Conservation (phyloP, 2,329 filamentous ascomycete genomes). For the Ceratocystis lukuohia region DNA sequence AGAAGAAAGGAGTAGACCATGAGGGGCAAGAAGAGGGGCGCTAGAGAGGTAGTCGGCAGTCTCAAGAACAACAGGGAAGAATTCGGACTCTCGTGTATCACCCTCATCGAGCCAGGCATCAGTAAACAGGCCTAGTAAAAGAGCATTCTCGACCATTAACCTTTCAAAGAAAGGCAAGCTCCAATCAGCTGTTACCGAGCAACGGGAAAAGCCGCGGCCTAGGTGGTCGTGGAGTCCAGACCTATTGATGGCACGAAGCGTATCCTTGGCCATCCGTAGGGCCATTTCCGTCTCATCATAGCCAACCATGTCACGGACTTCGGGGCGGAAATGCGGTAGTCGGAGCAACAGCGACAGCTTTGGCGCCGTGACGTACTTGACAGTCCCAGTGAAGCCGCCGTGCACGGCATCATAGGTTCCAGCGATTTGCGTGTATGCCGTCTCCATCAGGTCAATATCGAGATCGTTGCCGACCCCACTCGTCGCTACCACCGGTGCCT, state of each 20-base stretch:
- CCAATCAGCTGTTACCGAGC: conserved; percentile 87
- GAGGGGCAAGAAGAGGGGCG: conserved; percentile 49
- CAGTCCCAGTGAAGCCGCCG: conserved; percentile 67
- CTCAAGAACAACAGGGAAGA: conserved; percentile 66
- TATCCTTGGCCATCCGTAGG: conserved; percentile 65
- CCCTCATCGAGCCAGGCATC: conserved; percentile 60
- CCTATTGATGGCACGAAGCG: conserved; percentile 57
- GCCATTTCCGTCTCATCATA: conserved; percentile 60
- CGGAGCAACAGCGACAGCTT: conserved; percentile 74
- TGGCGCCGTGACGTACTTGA: conserved; percentile 81
- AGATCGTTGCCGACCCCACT: conserved; percentile 47
- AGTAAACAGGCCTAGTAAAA: conserved; percentile 69
- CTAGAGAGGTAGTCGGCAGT: conserved; percentile 76
- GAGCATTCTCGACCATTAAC: conserved; percentile 84
- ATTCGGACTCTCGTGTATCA: conserved; percentile 47
- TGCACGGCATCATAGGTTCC: conserved; percentile 65
- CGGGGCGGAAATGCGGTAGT: conserved; percentile 54
- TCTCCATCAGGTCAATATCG: conserved; percentile 82
- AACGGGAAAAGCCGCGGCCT: conserved; percentile 50
- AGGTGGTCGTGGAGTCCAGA: conserved; percentile 44
- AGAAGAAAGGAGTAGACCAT: conserved; percentile 71
- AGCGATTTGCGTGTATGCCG: conserved; percentile 70
- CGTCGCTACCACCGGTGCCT: conserved; percentile 7
- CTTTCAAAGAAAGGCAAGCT: conserved; percentile 94
- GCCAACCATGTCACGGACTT: conserved; percentile 79